Percentiles rank a stretch among this genome's conserved stretches.
Conservation (phyloP, 768 basidiomycete species). For the Pulveroboletus frians region DNA sequence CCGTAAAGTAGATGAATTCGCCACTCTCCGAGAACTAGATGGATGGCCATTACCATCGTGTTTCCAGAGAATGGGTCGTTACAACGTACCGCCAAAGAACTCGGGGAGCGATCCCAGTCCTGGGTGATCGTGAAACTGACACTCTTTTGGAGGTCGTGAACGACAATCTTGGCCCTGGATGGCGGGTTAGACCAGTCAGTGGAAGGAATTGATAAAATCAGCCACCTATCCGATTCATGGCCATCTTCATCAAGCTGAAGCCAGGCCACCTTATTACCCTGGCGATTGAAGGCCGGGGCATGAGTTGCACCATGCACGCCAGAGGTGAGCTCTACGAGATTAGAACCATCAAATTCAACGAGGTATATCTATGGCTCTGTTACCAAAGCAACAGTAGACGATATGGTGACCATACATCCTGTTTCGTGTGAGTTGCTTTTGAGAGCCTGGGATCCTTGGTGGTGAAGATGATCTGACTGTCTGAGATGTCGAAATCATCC, state of each 20-base stretch:
- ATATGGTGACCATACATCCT: slow-evolving; percentile 49
- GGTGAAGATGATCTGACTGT: slow-evolving; percentile 70
- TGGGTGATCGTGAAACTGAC: slow-evolving; percentile 72
- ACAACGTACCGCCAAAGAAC: slow-evolving; percentile 12
- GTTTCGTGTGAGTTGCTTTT: slow-evolving; percentile 83
- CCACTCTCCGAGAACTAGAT: slow-evolving; percentile 71
- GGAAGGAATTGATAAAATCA: not conserved
- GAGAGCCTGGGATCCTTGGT: slow-evolving; percentile 78
- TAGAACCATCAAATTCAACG: slow-evolving; percentile 49
- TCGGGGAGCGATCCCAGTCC: slow-evolving; percentile 79
- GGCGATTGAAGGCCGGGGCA: slow-evolving; percentile 60
- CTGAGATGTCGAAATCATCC: slow-evolving; percentile 74
- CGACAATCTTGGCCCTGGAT: slow-evolving; percentile 64
- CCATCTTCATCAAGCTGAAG: slow-evolving; percentile 83
- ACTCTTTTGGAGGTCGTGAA: slow-evolving; percentile 68
- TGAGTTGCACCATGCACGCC: slow-evolving; percentile 82
- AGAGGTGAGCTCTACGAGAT: slow-evolving; percentile 68
- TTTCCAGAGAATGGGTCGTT: not conserved
- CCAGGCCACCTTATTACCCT: slow-evolving; percentile 79
- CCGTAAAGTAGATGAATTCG: slow-evolving; percentile 62
- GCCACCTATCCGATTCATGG: slow-evolving; percentile 78
- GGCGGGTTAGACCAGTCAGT: not conserved
- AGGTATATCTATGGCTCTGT: slow-evolving; percentile 56
- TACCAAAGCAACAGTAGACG: not conserved
- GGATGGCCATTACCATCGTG: not conserved